Evolutionary conservation across 805 yeast species (phyloP), one percentile per base, ranked within the genome.

Genomic region (Sungouiella blattae): DNA sequence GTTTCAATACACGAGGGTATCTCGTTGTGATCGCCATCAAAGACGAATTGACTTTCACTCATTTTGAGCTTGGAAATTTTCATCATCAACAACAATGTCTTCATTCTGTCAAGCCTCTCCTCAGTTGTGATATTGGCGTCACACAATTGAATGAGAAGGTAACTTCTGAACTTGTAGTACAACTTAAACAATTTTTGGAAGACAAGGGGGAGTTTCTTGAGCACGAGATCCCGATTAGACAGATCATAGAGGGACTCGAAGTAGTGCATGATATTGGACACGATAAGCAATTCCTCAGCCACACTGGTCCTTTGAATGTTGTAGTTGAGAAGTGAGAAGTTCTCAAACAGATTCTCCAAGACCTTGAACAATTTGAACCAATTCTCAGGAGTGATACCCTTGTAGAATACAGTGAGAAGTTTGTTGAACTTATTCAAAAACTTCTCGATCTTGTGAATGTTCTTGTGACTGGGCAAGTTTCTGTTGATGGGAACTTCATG

Each of bases 1-100:
- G 88, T 70, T 57, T 91, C 98, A 36, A 91, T 69, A 54, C 88
- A 82, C 1, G 95, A 83, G 4, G 97, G 96, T 13, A 89, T 53
- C 14, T 51, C 46, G 4, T 50, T 56, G 11, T 44, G 49, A 12
- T 50, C 53, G 3, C 70, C 66, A 26, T 70, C 72, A 35, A 62
- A 62, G 5, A 62, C 62, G 39, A 68, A 64, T 33, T 57, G 68
- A 27, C 54, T 58, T n/a, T 58, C 67, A 30, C 52, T 48, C 89
- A 87, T 88, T 53, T 86, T 78, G 46, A 82, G 58, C 37, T 85
- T 72, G 25, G 78, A 63, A 22, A 83, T 73, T 26, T 83, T 81
- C 21, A 84, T 58, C 64, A 83, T 75, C 35, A 77, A 75, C 39
- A 89, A 62, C 17, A 87, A 53, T 0, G 87, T 70, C 18, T 74